phyloP scores from a whole-genome alignment of 441 rosid species.

The Mallotus repandus region DNA sequence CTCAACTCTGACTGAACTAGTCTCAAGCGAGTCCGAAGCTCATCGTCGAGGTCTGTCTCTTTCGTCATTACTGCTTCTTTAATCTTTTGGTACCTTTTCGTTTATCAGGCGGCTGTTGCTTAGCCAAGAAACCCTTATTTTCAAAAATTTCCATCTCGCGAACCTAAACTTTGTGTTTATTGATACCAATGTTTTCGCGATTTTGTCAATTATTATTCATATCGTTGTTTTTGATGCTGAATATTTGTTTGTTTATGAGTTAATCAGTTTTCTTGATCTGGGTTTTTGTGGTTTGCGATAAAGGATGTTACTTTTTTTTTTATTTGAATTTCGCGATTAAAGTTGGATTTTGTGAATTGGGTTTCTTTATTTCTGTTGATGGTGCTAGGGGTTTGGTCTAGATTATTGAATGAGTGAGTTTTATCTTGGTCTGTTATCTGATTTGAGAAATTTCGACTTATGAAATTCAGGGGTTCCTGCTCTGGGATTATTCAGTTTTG shows the following conservation, averaged over 20 bases:
- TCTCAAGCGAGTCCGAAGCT: neutral
- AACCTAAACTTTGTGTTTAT: conserved; percentile 21
- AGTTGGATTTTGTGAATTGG: conserved; percentile 17
- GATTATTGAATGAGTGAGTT: conserved; percentile 13
- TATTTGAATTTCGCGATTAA: conserved; percentile 17
- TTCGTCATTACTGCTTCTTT: neutral
- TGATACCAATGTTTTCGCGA: neutral
- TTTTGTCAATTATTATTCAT: conserved; percentile 5
- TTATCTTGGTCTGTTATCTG: conserved; percentile 20
- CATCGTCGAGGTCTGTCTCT: neutral
- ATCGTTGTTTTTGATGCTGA: neutral
- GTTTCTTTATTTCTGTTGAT: conserved; percentile 12
- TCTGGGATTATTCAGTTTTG: conserved; percentile 19
- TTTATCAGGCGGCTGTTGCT: too few species aligned
- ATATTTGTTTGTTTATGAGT: neutral
- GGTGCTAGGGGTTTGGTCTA: conserved; percentile 16
- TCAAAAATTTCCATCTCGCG: conserved; percentile 5
- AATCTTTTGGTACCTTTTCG: too few species aligned
- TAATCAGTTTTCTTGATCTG: conserved; percentile 9
- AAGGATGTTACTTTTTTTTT: conserved; percentile 15
- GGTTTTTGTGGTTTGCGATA: conserved; percentile 12
- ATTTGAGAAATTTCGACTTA: conserved; percentile 5
- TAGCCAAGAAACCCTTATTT: neutral
- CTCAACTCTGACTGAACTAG: neutral
- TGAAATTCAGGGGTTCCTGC: conserved; percentile 7